These are phyloP conservation scores for Xylaria sp. DNA, from an alignment of 2,329 filamentous ascomycete species.

Conservation along the genomic window DNA sequence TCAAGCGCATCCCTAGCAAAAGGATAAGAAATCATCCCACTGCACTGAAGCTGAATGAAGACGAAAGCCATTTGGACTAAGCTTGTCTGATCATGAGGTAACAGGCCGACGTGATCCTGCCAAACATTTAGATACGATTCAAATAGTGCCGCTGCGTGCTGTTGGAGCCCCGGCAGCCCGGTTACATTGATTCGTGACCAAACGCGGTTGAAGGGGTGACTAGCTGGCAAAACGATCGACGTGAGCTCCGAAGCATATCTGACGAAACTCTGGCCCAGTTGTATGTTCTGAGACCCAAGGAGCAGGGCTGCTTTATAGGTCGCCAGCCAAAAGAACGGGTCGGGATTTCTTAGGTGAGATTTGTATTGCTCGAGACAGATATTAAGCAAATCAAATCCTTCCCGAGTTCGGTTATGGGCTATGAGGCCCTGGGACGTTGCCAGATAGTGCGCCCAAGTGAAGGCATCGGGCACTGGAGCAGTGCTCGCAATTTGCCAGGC, in stretches of 20 bases:
- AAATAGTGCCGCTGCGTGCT: slow-evolving; percentile 44
- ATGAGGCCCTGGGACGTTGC: slow-evolving; percentile 48
- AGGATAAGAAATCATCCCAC: slow-evolving; percentile 43
- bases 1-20: slow-evolving; percentile 42
- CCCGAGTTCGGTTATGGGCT: slow-evolving; percentile 44
- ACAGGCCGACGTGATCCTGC: slow-evolving; percentile 41
- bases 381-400: slow-evolving; percentile 45
- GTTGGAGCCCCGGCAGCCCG: slow-evolving; percentile 42
- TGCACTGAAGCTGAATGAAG: slow-evolving; percentile 47
- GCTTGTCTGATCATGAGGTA: slow-evolving; percentile 38
- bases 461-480: slow-evolving; percentile 45
- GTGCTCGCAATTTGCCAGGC: slow-evolving; percentile 42
- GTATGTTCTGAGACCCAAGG: slow-evolving; percentile 42
- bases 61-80: slow-evolving; percentile 47
- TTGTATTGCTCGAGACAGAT: slow-evolving; percentile 49
- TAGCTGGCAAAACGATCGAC: slow-evolving; percentile 40
- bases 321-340: slow-evolving; percentile 49
- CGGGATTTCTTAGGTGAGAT: slow-evolving; percentile 43
- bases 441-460: slow-evolving; percentile 48
- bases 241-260: slow-evolving; percentile 46
- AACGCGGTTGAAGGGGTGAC: slow-evolving; percentile 46
- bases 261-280: slow-evolving; percentile 45
- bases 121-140: slow-evolving; percentile 46
- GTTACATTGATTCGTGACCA: slow-evolving; percentile 47
- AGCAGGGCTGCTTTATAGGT: slow-evolving; percentile 48